Conservation (phyloP, 169 alveolate species). For the Babesia sp. region DNA sequence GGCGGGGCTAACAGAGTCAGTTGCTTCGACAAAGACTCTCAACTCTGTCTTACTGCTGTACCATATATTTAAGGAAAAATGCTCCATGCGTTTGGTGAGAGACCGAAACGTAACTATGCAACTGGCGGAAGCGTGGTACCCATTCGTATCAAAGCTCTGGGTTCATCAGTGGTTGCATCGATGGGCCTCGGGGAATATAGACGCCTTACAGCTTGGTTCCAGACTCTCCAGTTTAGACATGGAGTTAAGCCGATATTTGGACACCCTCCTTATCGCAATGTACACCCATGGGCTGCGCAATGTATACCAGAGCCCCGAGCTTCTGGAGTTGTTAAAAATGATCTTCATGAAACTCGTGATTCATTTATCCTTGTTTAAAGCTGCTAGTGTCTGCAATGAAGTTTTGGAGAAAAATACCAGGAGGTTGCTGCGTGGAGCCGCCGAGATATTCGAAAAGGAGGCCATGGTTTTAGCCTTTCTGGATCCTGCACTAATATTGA, state of each 20-base stretch:
- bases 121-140: constrained; percentile 39
- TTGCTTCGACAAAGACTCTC: constrained; percentile 8
- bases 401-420: constrained; percentile 16
- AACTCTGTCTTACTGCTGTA: constrained; percentile 29
- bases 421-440: constrained; percentile 32
- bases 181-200: constrained; percentile 26
- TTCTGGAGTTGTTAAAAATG: constrained; percentile 34
- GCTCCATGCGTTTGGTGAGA: constrained; percentile 38
- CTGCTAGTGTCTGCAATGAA: not conserved
- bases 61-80: constrained; percentile 59
- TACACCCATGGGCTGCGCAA: constrained; percentile 32
- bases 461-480: constrained; percentile 51
- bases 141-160: constrained; percentile 54
- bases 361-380: not conserved
- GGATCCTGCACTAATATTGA: constrained; percentile 20
- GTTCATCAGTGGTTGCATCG: constrained; percentile 36
- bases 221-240: constrained; percentile 3
- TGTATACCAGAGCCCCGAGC: constrained; percentile 22
- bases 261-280: constrained; percentile 27
- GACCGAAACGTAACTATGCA: constrained; percentile 30
- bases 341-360: constrained; percentile 12
- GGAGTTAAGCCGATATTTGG: constrained; percentile 41
- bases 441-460: constrained; percentile 27
- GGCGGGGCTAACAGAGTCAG: constrained; percentile 13
- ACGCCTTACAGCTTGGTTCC: not conserved